Percentiles rank a stretch among this genome's conserved stretches.
phyloP scores from a whole-genome alignment of 208 protist species.

The Trypanosoma lewisi region DNA sequence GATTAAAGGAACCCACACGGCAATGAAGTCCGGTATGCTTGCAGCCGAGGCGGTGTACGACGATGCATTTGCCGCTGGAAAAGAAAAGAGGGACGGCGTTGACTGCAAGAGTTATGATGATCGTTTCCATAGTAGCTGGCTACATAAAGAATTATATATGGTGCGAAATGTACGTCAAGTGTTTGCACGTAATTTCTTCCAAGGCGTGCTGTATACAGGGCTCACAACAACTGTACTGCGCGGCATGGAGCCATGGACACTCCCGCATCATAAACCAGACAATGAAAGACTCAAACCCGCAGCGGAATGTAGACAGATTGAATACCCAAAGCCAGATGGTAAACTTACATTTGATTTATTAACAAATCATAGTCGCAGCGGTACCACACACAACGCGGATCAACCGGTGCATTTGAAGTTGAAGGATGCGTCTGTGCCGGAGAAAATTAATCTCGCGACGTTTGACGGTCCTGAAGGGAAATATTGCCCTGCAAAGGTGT shows the following conservation, averaged over 20 bases:
- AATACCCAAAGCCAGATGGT: slow-evolving; percentile 97
- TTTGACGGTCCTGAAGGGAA: slow-evolving; percentile 92
- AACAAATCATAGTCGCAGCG: slow-evolving; percentile 92
- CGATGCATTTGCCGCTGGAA: slow-evolving; percentile 58
- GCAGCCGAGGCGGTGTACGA: slow-evolving; percentile 88
- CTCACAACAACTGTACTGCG: slow-evolving; percentile 74
- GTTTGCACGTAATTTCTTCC: slow-evolving; percentile 87
- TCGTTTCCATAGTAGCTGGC: slow-evolving; percentile 89
- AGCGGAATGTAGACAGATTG: slow-evolving; percentile 76
- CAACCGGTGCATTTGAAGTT: slow-evolving; percentile 95
- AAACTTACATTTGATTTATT: slow-evolving; percentile 97
- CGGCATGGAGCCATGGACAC: slow-evolving; percentile 91
- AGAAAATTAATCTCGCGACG: slow-evolving; percentile 80
- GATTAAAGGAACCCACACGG: slow-evolving; percentile 98
- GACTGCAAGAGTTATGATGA: slow-evolving; percentile 84
- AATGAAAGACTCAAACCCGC: slow-evolving; percentile 69
- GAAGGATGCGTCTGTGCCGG: slow-evolving; percentile 62
- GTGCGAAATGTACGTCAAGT: slow-evolving; percentile 94
- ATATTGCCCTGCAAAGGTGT: slow-evolving; percentile 97
- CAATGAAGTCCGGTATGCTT: slow-evolving; percentile 94
- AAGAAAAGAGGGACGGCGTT: slow-evolving; percentile 48
- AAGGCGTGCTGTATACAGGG: slow-evolving; percentile 82
- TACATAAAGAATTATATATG: slow-evolving; percentile 91
- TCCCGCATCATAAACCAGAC: slow-evolving; percentile 79
- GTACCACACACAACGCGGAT: slow-evolving; percentile 96